These are phyloP conservation scores for Botryobasidium botryosum DNA, from an alignment of 768 basidiomycete genomes.

Conservation along the genomic window DNA sequence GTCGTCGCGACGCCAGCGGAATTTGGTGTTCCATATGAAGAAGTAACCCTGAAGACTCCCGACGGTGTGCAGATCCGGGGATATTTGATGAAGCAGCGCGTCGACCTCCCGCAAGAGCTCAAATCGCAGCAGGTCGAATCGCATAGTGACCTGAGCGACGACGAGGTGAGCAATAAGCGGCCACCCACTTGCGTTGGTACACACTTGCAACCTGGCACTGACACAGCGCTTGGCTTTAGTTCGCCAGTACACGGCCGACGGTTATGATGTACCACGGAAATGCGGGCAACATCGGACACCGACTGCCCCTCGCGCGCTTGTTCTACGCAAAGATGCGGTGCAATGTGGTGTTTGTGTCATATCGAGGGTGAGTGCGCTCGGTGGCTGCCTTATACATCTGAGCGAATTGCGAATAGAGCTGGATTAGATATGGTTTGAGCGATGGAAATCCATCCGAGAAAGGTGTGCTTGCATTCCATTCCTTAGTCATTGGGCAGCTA, in stretches of 20 bases:
- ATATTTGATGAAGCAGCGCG: constrained; percentile 57
- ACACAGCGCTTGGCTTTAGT: neutral
- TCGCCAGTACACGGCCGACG: constrained; percentile 45
- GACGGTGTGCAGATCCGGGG: constrained; percentile 59
- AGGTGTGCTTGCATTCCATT: constrained; percentile 30
- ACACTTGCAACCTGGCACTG: neutral
- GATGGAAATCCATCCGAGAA: constrained; percentile 77
- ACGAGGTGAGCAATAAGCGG: constrained; percentile 39
- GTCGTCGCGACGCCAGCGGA: constrained; percentile 58
- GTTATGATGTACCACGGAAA: constrained; percentile 80
- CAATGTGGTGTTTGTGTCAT: constrained; percentile 89
- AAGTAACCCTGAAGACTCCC: constrained; percentile 50
- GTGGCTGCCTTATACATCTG: neutral
- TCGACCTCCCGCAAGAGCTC: constrained; percentile 26
- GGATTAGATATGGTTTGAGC: constrained; percentile 58
- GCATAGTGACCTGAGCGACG: constrained; percentile 30
- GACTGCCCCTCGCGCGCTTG: constrained; percentile 70
- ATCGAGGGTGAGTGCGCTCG: constrained; percentile 53
- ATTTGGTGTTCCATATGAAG: constrained; percentile 57
- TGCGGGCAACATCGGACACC: constrained; percentile 59
- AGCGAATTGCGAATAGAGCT: neutral
- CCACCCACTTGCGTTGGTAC: neutral
- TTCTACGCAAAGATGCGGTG: constrained; percentile 74
- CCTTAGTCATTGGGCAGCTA: too few relatives aligned
- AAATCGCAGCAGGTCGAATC: constrained; percentile 23